These are phyloP conservation scores for Detonula confervacea DNA, from an alignment of 352 stramenopile genomes.

Conservation along the genomic window DNA sequence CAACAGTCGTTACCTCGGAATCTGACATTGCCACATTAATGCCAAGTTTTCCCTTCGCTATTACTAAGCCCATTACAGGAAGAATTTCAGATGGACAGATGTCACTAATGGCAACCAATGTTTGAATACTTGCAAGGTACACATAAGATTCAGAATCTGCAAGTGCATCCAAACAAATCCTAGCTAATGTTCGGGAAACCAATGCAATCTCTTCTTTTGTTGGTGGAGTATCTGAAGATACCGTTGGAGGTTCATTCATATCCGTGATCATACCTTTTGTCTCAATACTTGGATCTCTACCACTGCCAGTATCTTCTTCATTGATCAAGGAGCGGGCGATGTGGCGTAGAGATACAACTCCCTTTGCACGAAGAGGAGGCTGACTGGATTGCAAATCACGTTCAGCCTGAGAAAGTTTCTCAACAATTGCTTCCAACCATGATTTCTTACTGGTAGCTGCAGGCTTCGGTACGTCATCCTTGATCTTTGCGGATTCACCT, in stretches of 20 bases:
- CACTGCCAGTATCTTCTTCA: slow-evolving; percentile 2
- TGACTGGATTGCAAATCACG: slow-evolving; percentile 74
- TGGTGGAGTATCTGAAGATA: neutral
- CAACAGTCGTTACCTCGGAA: slow-evolving; percentile 8
- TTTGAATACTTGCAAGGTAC: slow-evolving; percentile 83
- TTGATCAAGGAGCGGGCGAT: slow-evolving; percentile 56
- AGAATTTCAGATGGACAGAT: slow-evolving; percentile 61
- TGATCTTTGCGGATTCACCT: slow-evolving; percentile 10
- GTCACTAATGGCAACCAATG: slow-evolving; percentile 74
- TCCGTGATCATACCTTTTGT: slow-evolving; percentile 33
- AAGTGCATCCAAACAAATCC: slow-evolving; percentile 64
- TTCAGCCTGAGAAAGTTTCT: slow-evolving; percentile 55
- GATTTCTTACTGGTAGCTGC: slow-evolving; percentile 11
- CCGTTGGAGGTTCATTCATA: slow-evolving; percentile 23
- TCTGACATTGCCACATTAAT: slow-evolving; percentile 23
- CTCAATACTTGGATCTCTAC: neutral
- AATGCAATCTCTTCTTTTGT: slow-evolving; percentile 34
- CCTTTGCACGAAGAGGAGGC: slow-evolving; percentile 70
- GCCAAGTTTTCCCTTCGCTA: slow-evolving; percentile 55
- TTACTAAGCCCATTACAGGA: slow-evolving; percentile 52
- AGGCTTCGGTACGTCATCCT: neutral
- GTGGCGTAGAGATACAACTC: slow-evolving; percentile 75
- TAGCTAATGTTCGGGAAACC: slow-evolving; percentile 42
- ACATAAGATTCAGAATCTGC: slow-evolving; percentile 85
- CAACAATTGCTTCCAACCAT: slow-evolving; percentile 35